phyloP scores from a whole-genome alignment of 768 basidiomycete species.

The Bullera alba region DNA sequence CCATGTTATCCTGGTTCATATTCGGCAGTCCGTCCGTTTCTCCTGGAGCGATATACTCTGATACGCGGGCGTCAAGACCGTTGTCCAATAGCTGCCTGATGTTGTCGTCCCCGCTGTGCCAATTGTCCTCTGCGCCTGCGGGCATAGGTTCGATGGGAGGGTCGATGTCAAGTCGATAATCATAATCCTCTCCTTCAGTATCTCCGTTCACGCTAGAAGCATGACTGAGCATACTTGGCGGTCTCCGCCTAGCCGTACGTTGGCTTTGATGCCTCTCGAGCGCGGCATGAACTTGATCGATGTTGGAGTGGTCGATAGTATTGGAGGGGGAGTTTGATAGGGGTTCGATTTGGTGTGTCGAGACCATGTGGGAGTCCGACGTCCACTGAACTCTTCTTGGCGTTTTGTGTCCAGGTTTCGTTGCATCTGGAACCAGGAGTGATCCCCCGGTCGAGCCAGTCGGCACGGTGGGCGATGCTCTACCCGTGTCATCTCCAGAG shows the following conservation, averaged over 20 bases:
- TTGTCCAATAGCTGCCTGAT: slow-evolving; percentile 17
- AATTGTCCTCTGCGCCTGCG: slow-evolving; percentile 13
- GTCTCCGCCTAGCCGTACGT: slow-evolving; percentile 3
- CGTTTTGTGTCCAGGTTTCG: slow-evolving; percentile 24
- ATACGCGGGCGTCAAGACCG: slow-evolving; percentile 24
- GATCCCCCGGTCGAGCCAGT: background rate
- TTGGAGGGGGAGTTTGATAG: slow-evolving; percentile 11
- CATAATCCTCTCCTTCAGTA: slow-evolving; percentile 37
- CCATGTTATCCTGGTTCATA: slow-evolving; percentile 33
- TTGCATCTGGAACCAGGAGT: background rate
- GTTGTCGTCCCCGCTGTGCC: slow-evolving; percentile 5
- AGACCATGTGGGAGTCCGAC: slow-evolving; percentile 36
- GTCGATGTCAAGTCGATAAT: slow-evolving; percentile 41
- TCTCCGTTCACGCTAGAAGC: slow-evolving; percentile 3
- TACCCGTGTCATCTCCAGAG: too few relatives aligned
- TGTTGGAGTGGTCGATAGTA: slow-evolving; percentile 28
- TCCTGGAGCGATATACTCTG: slow-evolving; percentile 54
- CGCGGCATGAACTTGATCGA: slow-evolving; percentile 27
- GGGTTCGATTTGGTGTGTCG: slow-evolving; percentile 14
- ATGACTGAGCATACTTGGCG: slow-evolving; percentile 9
- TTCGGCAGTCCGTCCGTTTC: slow-evolving; percentile 63
- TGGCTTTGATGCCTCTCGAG: slow-evolving; percentile 25
- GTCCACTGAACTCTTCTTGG: slow-evolving; percentile 43
- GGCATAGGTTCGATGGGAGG: slow-evolving; percentile 15
- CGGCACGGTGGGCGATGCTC: too few relatives aligned